Evolutionary conservation across 345 rosid species (phyloP).

Genomic region (Populus deltoides): DNA sequence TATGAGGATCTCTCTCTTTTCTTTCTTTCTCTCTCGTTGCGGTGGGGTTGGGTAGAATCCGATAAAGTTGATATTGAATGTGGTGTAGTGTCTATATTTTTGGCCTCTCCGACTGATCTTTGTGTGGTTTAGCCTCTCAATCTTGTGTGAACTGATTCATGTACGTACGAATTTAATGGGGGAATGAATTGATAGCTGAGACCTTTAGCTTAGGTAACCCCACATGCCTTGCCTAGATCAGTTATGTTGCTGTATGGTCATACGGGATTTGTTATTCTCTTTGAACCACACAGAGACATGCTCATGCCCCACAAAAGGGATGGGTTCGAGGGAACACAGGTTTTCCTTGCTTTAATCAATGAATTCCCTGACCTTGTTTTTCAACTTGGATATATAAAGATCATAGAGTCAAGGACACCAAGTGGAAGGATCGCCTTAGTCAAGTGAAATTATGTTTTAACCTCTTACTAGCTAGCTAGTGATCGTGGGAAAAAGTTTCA

Average conservation of each 20-base stretch:
- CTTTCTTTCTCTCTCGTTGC: not conserved
- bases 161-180: not conserved
- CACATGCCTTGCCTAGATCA: conserved; percentile 9
- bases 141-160: not conserved
- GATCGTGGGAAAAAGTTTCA: too few relatives aligned
- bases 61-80: conserved; percentile 30
- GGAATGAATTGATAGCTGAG: not conserved
- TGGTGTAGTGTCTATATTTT: conserved; percentile 10
- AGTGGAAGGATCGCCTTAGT: not conserved
- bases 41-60: conserved; percentile 29
- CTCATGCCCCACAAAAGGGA: not conserved
- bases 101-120: not conserved
- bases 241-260: conserved; percentile 6
- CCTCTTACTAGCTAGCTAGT: too few relatives aligned
- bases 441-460: too few relatives aligned
- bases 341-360: conserved; percentile 7
- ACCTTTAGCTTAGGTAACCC: conserved; percentile 4
- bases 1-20: conserved; percentile 17
- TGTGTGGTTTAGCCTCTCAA: conserved; percentile 1
- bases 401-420: not conserved
- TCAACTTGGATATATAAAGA: not conserved
- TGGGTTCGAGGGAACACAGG: conserved; percentile 8
- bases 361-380: not conserved
- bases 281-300: conserved; percentile 12
- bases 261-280: conserved; percentile 8